A percentile compares a stretch with the other conserved stretches of the same genome.
Evolutionary conservation across 177 flowering plant species (phyloP).

Genomic region (Vitis hybrid): DNA sequence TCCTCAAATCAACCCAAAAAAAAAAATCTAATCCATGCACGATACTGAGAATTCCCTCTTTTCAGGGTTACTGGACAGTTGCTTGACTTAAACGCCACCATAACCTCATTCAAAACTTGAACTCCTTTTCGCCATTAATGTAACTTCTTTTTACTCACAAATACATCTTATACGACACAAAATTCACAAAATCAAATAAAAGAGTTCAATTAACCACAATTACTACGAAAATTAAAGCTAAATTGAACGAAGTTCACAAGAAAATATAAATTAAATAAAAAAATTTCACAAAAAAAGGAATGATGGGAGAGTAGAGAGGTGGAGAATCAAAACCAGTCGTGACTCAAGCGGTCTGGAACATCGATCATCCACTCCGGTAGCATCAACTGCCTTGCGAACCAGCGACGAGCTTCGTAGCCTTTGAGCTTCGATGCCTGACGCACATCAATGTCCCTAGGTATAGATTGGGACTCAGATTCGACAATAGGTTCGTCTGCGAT

Average conservation of each 20-base stretch:
- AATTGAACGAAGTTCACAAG: neutral
- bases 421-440: slow-evolving; percentile 66
- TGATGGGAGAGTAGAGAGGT: neutral
- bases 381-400: slow-evolving; percentile 93
- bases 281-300: neutral
- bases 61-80: too few species aligned
- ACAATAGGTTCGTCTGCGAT: slow-evolving; percentile 7
- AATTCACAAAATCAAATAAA: too few species aligned
- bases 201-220: too few species aligned
- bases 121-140: too few species aligned
- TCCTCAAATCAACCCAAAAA: too few species aligned
- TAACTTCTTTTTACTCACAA: too few species aligned
- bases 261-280: neutral
- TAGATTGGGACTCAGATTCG: slow-evolving; percentile 22
- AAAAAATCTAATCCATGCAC: too few species aligned
- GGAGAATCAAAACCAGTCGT: slow-evolving; percentile 60
- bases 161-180: too few species aligned
- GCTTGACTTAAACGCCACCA: too few species aligned
- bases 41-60: too few species aligned
- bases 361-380: slow-evolving; percentile 99
- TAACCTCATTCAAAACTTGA: too few species aligned
- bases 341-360: slow-evolving; percentile 62
- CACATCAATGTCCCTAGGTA: slow-evolving; percentile 45
- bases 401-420: slow-evolving; percentile 74
- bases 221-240: too few species aligned